Percentiles rank a stretch among this genome's conserved stretches.
phyloP scores from a whole-genome alignment of 2,329 filamentous ascomycete genomes.

The Trichoderma sp. region DNA sequence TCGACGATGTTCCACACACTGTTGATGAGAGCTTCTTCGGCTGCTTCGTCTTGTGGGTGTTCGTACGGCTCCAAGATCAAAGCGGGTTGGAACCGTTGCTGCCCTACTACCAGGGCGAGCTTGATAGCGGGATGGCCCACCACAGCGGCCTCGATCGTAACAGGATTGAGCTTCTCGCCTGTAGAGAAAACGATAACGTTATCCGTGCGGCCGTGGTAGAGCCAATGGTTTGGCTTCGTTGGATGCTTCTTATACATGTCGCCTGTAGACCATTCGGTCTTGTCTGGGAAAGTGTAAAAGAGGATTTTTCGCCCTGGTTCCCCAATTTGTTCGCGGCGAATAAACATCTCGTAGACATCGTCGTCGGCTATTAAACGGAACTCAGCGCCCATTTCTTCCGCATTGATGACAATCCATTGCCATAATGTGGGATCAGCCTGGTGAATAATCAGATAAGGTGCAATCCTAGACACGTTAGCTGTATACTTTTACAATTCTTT shows the following conservation, averaged over 20 bases:
- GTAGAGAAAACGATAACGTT: conserved; percentile 42
- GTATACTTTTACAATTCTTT: not conserved
- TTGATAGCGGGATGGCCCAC: conserved; percentile 29
- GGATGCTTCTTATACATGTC: conserved; percentile 38
- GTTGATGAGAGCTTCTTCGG: conserved; percentile 36
- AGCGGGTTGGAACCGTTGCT: conserved; percentile 44
- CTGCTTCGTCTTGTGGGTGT: conserved; percentile 28
- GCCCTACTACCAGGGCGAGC: conserved; percentile 40
- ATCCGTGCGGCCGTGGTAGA: conserved; percentile 37
- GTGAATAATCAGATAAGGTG: conserved; percentile 35
- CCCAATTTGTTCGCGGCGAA: conserved; percentile 36
- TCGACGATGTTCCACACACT: conserved; percentile 44
- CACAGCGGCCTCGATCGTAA: conserved; percentile 36
- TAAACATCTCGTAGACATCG: conserved; percentile 32
- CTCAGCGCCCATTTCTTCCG: conserved; percentile 40
- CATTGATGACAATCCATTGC: conserved; percentile 44
- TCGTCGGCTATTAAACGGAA: conserved; percentile 32
- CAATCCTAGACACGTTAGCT: conserved; percentile 28
- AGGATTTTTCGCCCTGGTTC: conserved; percentile 34
- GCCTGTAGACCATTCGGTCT: conserved; percentile 36
- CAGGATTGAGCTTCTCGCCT: conserved; percentile 43
- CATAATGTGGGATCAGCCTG: conserved; percentile 36
- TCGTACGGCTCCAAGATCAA: conserved; percentile 45
- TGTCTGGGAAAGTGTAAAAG: conserved; percentile 38
- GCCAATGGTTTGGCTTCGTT: conserved; percentile 33